Percentiles rank a stretch among this genome's conserved stretches.
These are phyloP conservation scores for Amanita pallidorosea DNA, from an alignment of 768 basidiomycete genomes.

Conservation along the genomic window DNA sequence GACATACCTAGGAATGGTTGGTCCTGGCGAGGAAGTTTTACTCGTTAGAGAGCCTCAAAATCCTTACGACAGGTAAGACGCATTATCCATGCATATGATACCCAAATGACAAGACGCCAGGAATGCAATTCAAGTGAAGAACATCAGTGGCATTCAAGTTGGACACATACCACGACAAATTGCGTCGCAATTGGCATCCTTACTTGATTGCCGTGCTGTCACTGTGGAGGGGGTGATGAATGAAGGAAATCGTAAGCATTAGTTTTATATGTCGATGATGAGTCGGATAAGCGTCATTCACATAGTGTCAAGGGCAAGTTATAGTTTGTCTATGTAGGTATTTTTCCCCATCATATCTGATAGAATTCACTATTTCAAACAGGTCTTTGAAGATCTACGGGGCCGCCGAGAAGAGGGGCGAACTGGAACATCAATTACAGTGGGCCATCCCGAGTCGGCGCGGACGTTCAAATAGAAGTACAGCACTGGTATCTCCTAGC, in stretches of 20 bases:
- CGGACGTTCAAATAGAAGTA: constrained; percentile 30
- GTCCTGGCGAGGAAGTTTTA: constrained; percentile 65
- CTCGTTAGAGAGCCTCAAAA: constrained; percentile 61
- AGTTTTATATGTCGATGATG: not conserved
- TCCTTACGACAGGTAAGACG: constrained; percentile 48
- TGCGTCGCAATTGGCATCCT: constrained; percentile 50
- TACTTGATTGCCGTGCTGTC: constrained; percentile 54
- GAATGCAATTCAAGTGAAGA: constrained; percentile 75
- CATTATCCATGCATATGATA: constrained; percentile 1
- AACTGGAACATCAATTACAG: constrained; percentile 53
- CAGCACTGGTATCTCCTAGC: not conserved
- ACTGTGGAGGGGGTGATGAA: constrained; percentile 63
- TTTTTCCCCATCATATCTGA: not conserved
- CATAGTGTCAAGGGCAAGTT: constrained; percentile 16
- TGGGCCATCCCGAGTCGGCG: constrained; percentile 69
- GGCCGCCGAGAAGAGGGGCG: constrained; percentile 41
- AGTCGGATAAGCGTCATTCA: not conserved
- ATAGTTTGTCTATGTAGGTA: constrained; percentile 53
- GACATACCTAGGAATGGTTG: constrained; percentile 56
- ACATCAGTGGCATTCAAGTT: constrained; percentile 65
- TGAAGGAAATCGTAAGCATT: constrained; percentile 52
- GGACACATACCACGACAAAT: constrained; percentile 66
- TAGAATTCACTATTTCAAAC: constrained; percentile 15
- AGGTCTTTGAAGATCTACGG: constrained; percentile 66
- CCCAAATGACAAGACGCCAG: constrained; percentile 19